phyloP scores from a whole-genome alignment of 2,329 filamentous ascomycete species.

The Penicillium sp. region DNA sequence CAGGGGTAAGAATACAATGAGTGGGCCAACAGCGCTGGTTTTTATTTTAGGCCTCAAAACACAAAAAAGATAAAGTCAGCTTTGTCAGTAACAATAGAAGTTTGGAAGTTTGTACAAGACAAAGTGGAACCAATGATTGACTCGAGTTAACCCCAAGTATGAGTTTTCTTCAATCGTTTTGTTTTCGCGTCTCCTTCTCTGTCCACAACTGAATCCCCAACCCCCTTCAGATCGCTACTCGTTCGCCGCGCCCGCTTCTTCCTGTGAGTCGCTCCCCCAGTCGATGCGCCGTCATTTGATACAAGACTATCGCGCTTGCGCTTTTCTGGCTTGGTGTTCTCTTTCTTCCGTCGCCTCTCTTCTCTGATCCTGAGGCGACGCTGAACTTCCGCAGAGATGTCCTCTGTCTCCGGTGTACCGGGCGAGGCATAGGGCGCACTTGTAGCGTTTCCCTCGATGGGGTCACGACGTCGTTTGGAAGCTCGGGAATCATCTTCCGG shows the following conservation, averaged over 20 bases:
- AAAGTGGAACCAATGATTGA: neutral
- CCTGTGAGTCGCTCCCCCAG: constrained; percentile 21
- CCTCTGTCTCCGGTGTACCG: constrained; percentile 46
- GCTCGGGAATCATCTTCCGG: constrained; percentile 14
- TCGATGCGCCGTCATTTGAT: constrained; percentile 35
- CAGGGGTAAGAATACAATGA: constrained; percentile 1
- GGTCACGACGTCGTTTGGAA: constrained; percentile 23
- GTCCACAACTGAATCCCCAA: constrained; percentile 8
- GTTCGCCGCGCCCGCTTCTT: constrained; percentile 33
- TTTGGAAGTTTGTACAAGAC: neutral
- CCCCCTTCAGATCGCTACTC: constrained; percentile 15
- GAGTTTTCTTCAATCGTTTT: constrained; percentile 13
- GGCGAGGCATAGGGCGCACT: constrained; percentile 23
- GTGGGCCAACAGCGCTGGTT: neutral
- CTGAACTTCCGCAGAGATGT: constrained; percentile 55
- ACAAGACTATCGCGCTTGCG: constrained; percentile 47
- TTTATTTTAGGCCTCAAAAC: neutral
- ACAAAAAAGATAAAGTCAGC: neutral
- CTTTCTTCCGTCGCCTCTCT: constrained; percentile 40
- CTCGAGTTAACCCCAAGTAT: neutral
- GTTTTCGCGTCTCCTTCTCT: constrained; percentile 6
- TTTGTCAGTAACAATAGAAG: constrained; percentile 3
- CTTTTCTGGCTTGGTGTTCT: constrained; percentile 45
- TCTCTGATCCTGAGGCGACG: constrained; percentile 52
- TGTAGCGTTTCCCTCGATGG: constrained; percentile 33